Evolutionary conservation across 805 yeast species (phyloP).

Genomic region (Kuraishia cidri): DNA sequence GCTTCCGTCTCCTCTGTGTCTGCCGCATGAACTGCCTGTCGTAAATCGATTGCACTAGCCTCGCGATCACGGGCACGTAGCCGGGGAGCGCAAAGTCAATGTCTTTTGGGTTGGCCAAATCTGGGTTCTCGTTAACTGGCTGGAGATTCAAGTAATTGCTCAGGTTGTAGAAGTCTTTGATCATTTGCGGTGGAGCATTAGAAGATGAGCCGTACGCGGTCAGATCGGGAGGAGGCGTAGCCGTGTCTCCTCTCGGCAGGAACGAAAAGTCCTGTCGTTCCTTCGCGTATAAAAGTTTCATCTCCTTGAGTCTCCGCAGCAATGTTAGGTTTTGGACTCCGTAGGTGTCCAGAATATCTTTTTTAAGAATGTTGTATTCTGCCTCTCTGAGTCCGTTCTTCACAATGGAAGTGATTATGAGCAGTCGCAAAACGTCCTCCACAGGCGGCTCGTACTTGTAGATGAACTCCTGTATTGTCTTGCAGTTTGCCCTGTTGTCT

Average conservation of each 20-base stretch:
- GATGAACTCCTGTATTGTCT: constrained; percentile 39
- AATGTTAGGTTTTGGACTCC: constrained; percentile 47
- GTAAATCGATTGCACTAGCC: constrained; percentile 65
- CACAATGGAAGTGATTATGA: constrained; percentile 51
- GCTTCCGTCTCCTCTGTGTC: constrained; percentile 19
- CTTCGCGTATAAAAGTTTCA: constrained; percentile 34
- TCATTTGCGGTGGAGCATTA: constrained; percentile 11
- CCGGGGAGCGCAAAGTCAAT: constrained; percentile 70
- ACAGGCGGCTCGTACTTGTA: constrained; percentile 30
- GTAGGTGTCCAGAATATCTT: constrained; percentile 49
- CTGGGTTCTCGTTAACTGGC: constrained; percentile 22
- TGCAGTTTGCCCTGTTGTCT: constrained; percentile 25
- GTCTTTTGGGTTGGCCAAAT: constrained; percentile 20
- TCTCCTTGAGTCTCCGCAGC: constrained; percentile 37
- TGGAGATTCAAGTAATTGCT: constrained; percentile 36
- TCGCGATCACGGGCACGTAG: constrained; percentile 63
- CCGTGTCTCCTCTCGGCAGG: neutral
- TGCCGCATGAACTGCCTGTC: constrained; percentile 42
- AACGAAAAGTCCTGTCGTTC: constrained; percentile 8
- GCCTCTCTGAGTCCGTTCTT: constrained; percentile 62
- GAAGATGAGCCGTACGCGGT: neutral
- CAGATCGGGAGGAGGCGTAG: neutral
- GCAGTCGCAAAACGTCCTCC: constrained; percentile 37
- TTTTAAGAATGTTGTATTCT: constrained; percentile 47
- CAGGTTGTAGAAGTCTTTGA: constrained; percentile 22